Evolutionary conservation across 306 rosid genomes (phyloP), one percentile per base, ranked within the genome.

Genomic region (Styphnolobium japonicum): DNA sequence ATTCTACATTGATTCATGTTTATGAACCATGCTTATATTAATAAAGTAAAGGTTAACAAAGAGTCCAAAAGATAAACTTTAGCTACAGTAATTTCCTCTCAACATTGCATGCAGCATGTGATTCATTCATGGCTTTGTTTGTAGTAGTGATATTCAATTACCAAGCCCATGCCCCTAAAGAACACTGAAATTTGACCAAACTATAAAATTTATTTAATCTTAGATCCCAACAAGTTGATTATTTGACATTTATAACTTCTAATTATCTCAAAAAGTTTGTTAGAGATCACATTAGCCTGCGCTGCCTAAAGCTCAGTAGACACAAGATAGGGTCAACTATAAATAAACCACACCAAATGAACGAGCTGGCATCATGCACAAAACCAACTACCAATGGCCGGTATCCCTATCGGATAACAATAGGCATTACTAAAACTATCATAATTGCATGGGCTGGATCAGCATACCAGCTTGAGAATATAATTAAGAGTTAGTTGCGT

Each of bases 361-460:
- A 78, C 58, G 48, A 83, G 83, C 80, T 83, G 86, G 76, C 86
- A 66, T 64, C 80, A 78, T 65, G 76, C 70, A 71, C 82, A 60
- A 60, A 79, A 75, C 69, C 83, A 83, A 80, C 86, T 63, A 83
- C 83, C 83, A 65, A 77, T 22, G 36, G n/a, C n/a, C n/a, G n/a
- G 64, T 62, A 64, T 74, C 52, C 36, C 23, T 68, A 67, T 51
- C 81, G 33, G 84, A 72, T 83, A 72, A 72, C 86, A 71, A 27
- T 10, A 53, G n/a, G 61, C 83, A 82, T 69, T 79, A 71, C 68
- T 80, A 73, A 67, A 49, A 37, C 18, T 78, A 75, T 34, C 76
- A 82, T 75, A 5, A 79, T 63, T 57, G 79, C 73, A 57, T 61
- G 76, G 65, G 61, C 39, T 45, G 71, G 58, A 76, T 70, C 82